These are phyloP conservation scores for Acanthamoeba quina DNA, from an alignment of 208 protist species.

Conservation along the genomic window DNA sequence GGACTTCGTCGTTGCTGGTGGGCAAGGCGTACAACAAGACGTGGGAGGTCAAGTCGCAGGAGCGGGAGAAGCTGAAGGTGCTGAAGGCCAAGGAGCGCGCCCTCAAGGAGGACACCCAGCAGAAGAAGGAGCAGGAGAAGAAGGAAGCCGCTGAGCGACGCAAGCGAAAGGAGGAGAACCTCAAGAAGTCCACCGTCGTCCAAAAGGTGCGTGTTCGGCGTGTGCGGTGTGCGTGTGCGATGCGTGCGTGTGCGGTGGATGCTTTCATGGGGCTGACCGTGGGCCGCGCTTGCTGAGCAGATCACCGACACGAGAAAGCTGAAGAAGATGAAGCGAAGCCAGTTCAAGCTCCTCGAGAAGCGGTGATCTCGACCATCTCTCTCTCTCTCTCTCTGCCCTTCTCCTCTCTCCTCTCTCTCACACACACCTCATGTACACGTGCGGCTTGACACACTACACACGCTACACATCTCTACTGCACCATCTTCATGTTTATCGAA, in stretches of 20 bases:
- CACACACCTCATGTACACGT: background rate
- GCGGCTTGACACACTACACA: background rate
- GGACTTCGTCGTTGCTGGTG: background rate
- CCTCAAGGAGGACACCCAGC: conserved; percentile 22
- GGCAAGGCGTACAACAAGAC: conserved; percentile 34
- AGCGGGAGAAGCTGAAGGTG: conserved; percentile 23
- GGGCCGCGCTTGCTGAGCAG: background rate
- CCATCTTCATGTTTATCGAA: too few species aligned
- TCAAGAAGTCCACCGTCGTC: conserved; percentile 55
- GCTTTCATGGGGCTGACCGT: background rate
- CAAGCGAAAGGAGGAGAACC: conserved; percentile 52
- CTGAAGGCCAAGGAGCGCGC: background rate
- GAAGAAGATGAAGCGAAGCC: conserved; percentile 67
- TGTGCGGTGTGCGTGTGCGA: background rate
- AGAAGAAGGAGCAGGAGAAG: conserved; percentile 59
- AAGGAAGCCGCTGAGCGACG: conserved; percentile 35
- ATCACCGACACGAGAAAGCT: conserved; percentile 53
- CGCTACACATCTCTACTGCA: background rate
- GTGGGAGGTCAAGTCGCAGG: background rate
- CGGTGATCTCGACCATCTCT: background rate
- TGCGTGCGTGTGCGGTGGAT: background rate
- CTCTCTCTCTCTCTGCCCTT: background rate
- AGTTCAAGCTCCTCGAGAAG: conserved; percentile 55
- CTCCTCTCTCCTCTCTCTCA: background rate
- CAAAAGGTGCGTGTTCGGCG: background rate